Evolutionary conservation across 768 basidiomycete genomes (phyloP), one percentile per base, ranked within the genome.

Genomic region (Russula vinacea): DNA sequence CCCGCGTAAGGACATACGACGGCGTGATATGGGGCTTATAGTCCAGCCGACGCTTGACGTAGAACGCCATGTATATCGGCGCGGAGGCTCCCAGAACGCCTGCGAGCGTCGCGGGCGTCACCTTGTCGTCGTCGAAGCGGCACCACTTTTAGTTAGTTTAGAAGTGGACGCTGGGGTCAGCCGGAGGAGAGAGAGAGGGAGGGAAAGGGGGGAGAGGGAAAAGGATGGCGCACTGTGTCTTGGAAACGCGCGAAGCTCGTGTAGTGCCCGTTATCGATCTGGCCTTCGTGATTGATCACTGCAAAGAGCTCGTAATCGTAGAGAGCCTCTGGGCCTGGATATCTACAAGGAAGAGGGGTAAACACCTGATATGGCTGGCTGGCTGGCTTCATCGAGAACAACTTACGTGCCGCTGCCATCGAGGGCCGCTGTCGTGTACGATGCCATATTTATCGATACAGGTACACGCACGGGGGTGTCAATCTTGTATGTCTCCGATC

Each of bases 201-300:
- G 24, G 56, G 42, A 47, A 42, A 19, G 3, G 14, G 40, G 39
- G 42, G 26, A n/a, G 8, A 19, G 26, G 33, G 52, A 39, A 52
- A 47, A 11, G 19, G 50, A 24, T 13, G 6, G 77, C 88, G 65
- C 68, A 92, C 89, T 77, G 94, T 92, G 70, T 96, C 89, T 61
- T 88, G 83, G 70, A 86, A 92, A 29, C 92, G 83, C 17, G 90
- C 88, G 73, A 83, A 94, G 72, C 89, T 90, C 33, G 89, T 94
- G 74, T 97, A 98, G 71, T 98, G 96, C 0, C 95, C 96, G 60
- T 92, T 96, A 73, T 95, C 88, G 71, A 97, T 85, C 73, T 90
- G 89, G 6, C 95, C 95, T 74, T 97, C 93, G 73, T 98, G 94
- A 69, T 91, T 94, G 64, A 98, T 89, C 44, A 97, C 93, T 29